A percentile compares a stretch with the other conserved stretches of the same genome.
These are phyloP conservation scores for Filobasidium uniguttulatum DNA, from an alignment of 1,284 basidiomycete genomes.

Conservation along the genomic window DNA sequence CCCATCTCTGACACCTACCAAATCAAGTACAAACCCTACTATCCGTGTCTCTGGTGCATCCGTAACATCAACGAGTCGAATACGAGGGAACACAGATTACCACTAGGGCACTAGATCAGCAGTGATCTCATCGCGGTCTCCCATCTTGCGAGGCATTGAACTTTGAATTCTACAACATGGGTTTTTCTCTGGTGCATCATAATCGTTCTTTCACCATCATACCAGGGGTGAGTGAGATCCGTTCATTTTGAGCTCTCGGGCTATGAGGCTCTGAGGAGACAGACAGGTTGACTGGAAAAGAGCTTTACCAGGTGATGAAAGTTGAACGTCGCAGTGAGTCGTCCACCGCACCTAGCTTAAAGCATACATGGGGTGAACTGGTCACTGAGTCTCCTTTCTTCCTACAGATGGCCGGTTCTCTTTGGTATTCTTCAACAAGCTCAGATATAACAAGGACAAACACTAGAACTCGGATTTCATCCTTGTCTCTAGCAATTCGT, in stretches of 20 bases:
- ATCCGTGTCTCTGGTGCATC: not conserved
- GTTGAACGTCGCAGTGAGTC: not conserved
- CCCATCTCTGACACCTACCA: not conserved
- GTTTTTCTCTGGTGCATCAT: not conserved
- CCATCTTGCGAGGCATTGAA: not conserved
- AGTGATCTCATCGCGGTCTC: not conserved
- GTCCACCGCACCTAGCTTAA: not conserved
- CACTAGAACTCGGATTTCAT: no score
- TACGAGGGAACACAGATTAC: not conserved
- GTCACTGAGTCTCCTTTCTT: not conserved
- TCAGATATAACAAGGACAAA: slow-evolving; percentile 4
- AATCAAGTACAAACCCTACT: not conserved
- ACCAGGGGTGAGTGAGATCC: not conserved
- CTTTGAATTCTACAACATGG: not conserved
- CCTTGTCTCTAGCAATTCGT: no score
- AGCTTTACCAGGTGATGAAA: not conserved
- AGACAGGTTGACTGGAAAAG: not conserved
- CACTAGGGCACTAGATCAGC: not conserved
- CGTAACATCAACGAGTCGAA: not conserved
- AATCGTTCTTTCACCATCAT: not conserved
- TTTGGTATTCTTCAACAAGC: slow-evolving; percentile 1
- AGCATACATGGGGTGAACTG: not conserved
- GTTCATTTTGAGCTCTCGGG: not conserved
- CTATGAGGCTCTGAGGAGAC: no score
- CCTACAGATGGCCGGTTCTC: not conserved